Conservation (phyloP, 129 eudicot species). For the Artemisia argyi region DNA sequence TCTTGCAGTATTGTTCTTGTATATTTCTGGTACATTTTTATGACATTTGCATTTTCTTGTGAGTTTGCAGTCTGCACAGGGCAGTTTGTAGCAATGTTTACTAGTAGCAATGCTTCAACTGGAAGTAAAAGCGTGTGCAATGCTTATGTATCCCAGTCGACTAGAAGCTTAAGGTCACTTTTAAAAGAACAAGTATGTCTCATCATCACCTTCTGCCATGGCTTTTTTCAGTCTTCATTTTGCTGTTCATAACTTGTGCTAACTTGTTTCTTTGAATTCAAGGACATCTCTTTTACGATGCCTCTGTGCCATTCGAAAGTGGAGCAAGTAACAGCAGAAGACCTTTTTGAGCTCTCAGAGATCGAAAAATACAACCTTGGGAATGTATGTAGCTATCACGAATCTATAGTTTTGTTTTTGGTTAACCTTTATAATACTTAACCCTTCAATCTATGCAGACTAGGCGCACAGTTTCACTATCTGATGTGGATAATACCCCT, state of each 20-base stretch:
- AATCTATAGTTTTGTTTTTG: not conserved
- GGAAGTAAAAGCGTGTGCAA: constrained; percentile 47
- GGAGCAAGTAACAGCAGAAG: constrained; percentile 85
- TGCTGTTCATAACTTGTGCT: not conserved
- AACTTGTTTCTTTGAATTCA: constrained; percentile 14
- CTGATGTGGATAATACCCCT: constrained; percentile 78
- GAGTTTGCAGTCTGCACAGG: constrained; percentile 12
- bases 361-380: constrained; percentile 80
- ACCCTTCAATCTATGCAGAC: constrained; percentile 45
- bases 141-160: constrained; percentile 92
- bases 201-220: not conserved
- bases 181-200: constrained; percentile 79
- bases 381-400: constrained; percentile 42
- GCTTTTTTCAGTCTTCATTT: not conserved
- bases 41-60: constrained; percentile 6
- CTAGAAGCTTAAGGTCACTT: constrained; percentile 82
- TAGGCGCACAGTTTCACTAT: constrained; percentile 43
- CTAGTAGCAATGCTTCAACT: constrained; percentile 43
- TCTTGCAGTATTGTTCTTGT: constrained; percentile 8
- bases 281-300: constrained; percentile 83
- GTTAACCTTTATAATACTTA: not conserved
- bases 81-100: constrained; percentile 59
- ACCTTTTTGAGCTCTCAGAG: constrained; percentile 92
- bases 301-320: constrained; percentile 81
- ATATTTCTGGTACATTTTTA: not conserved